Percentiles rank a stretch among this genome's conserved stretches.
These are phyloP conservation scores for Beauveria medogensis DNA, from an alignment of 2,329 filamentous ascomycete genomes.

Conservation along the genomic window DNA sequence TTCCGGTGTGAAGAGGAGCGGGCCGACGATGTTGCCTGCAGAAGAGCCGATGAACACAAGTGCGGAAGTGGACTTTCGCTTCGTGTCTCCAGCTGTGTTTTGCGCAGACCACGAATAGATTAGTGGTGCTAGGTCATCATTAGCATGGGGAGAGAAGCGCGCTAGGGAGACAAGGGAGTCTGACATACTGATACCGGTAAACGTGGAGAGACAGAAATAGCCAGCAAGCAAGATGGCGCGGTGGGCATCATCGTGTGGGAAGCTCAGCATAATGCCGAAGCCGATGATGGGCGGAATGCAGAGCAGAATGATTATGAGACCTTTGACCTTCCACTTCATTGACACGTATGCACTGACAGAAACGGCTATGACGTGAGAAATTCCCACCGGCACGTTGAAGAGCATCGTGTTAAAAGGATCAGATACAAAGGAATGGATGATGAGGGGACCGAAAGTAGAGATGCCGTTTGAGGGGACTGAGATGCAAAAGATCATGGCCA, in stretches of 20 bases:
- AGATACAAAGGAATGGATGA: conserved; percentile 52
- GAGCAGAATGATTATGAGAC: conserved; percentile 44
- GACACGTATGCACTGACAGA: conserved; percentile 48
- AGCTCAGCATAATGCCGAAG: conserved; percentile 43
- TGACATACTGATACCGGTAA: conserved; percentile 33
- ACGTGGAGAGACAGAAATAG: conserved; percentile 52
- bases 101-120: conserved; percentile 54
- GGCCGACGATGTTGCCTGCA: conserved; percentile 58
- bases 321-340: conserved; percentile 47
- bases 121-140: conserved; percentile 35
- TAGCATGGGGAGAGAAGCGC: conserved; percentile 35
- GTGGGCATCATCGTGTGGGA: conserved; percentile 37
- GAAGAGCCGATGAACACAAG: conserved; percentile 58
- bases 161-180: conserved; percentile 34
- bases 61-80: conserved; percentile 58
- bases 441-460: conserved; percentile 51
- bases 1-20: conserved; percentile 53
- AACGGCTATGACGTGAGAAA: conserved; percentile 51
- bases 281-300: conserved; percentile 51
- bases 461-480: conserved; percentile 51
- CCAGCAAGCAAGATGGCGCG: conserved; percentile 44
- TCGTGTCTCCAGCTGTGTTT: conserved; percentile 62
- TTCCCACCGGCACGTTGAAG: conserved; percentile 53
- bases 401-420: conserved; percentile 48
- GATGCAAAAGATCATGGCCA: conserved; percentile 45